Evolutionary conservation across 345 rosid species (phyloP).

Genomic region (Eucalyptus erythrocorys): DNA sequence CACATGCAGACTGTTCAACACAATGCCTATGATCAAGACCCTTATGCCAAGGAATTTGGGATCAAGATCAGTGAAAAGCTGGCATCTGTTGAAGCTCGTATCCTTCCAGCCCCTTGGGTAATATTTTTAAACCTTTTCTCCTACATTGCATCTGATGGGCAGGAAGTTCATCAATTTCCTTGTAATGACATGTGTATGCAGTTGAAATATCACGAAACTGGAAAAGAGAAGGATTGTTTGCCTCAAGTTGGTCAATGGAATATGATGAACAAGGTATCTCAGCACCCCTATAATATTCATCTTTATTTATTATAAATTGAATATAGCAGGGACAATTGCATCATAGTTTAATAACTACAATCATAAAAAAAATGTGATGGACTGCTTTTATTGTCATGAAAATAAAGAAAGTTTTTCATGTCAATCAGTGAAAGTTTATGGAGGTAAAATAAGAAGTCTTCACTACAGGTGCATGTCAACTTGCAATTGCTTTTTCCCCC

Average conservation of each 20-base stretch:
- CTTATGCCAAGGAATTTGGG: slow-evolving; percentile 94
- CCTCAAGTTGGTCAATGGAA: slow-evolving; percentile 99
- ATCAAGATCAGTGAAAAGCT: slow-evolving; percentile 83
- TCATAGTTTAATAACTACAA: not conserved
- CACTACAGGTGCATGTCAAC: not conserved
- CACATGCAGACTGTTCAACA: slow-evolving; percentile 71
- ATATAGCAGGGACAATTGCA: not conserved
- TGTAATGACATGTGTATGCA: slow-evolving; percentile 14
- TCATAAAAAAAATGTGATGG: not conserved
- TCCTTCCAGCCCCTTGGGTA: slow-evolving; percentile 99
- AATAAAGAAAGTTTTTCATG: not conserved
- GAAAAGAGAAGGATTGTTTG: slow-evolving; percentile 93
- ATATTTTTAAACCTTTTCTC: not conserved
- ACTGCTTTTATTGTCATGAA: not conserved
- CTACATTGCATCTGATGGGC: not conserved
- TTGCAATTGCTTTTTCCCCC: not conserved
- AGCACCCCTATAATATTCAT: not conserved
- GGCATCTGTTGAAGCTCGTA: slow-evolving; percentile 96
- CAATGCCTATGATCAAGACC: slow-evolving; percentile 88
- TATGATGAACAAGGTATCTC: slow-evolving; percentile 93
- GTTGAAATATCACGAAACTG: slow-evolving; percentile 98
- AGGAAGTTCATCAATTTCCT: not conserved
- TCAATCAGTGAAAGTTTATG: not conserved
- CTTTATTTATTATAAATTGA: not conserved
- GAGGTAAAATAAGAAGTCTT: not conserved